These are phyloP conservation scores for Isoetes taiwanensis DNA, from an alignment of 75 land plant genomes.

Conservation along the genomic window DNA sequence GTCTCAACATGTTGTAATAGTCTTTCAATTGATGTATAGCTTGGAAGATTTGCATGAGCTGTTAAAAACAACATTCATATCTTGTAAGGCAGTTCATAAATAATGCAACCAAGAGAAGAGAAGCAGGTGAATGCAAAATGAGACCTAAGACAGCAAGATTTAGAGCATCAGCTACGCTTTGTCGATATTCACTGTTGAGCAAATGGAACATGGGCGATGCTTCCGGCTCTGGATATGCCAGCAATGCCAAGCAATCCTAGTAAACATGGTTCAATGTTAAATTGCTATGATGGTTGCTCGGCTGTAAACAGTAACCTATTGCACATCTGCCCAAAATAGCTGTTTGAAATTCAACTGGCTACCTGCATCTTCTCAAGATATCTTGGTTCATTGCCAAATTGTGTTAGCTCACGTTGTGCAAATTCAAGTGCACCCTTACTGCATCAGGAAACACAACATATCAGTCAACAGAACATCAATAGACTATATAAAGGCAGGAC, in stretches of 20 bases:
- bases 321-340: too few species aligned
- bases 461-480: not conserved
- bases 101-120: not conserved
- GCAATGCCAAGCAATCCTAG: conserved; percentile 78
- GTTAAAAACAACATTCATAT: not conserved
- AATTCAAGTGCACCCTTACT: conserved; percentile 93
- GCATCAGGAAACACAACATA: conserved; percentile 17
- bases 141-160: conserved; percentile 76
- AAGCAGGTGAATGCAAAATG: not conserved
- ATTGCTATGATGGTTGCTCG: not conserved
- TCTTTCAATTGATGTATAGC: conserved; percentile 81
- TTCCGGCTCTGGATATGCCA: conserved; percentile 95
- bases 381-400: conserved; percentile 58
- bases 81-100: not conserved
- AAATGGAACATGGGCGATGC: conserved; percentile 85
- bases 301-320: too few species aligned
- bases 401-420: conserved; percentile 66
- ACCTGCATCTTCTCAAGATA: conserved; percentile 79
- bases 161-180: conserved; percentile 63
- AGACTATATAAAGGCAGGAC: not conserved
- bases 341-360: too few species aligned
- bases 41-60: conserved; percentile 66
- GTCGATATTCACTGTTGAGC: conserved; percentile 60
- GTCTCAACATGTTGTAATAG: conserved; percentile 88
- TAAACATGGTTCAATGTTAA: not conserved